Percentiles rank a stretch among this genome's conserved stretches.
phyloP scores from a whole-genome alignment of 2,329 filamentous ascomycete genomes.

The Tolypocladium amazonense region DNA sequence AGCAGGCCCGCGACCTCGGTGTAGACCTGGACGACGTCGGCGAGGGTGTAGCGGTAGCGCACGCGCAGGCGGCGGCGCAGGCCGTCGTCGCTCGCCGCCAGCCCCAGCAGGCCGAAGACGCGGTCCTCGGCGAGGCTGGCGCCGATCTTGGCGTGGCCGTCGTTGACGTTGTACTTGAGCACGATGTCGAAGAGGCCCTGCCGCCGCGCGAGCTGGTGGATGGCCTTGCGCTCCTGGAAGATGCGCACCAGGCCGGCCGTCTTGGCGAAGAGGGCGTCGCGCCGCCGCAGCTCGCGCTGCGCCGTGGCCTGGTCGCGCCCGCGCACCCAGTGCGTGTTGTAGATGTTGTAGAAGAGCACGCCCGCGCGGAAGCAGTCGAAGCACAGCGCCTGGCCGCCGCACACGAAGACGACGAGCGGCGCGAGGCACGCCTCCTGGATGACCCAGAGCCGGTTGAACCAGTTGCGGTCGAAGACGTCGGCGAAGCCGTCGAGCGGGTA shows the following conservation, averaged over 20 bases:
- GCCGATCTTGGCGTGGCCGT: conserved; percentile 11
- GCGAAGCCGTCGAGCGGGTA: conserved; percentile 15
- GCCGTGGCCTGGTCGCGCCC: conserved; percentile 3
- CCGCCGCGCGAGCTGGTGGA: conserved; percentile 10
- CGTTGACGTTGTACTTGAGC: conserved; percentile 18
- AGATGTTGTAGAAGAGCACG: conserved; percentile 17
- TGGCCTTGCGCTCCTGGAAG: conserved; percentile 17
- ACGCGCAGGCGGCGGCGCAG: conserved; percentile 5
- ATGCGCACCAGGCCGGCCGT: conserved; percentile 12
- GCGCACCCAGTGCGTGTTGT: conserved; percentile 17
- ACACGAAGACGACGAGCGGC: conserved; percentile 12
- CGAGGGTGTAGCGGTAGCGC: conserved; percentile 2
- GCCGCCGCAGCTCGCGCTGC: conserved; percentile 5
- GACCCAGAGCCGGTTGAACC: conserved; percentile 22
- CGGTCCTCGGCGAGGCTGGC: conserved; percentile 17
- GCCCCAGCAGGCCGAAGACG: conserved; percentile 19
- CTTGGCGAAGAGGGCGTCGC: conserved; percentile 12
- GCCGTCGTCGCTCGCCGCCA: conserved; percentile 12
- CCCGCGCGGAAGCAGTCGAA: conserved; percentile 15
- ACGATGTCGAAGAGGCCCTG: conserved; percentile 15
- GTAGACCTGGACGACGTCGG: conserved; percentile 5
- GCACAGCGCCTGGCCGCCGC: conserved; percentile 13
- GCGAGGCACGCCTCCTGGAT: conserved; percentile 22
- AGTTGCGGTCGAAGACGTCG: conserved; percentile 16
- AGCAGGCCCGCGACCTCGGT: conserved; percentile 11